phyloP scores from a whole-genome alignment of 2,329 filamentous ascomycete genomes.

The Colletotrichum simmondsii region DNA sequence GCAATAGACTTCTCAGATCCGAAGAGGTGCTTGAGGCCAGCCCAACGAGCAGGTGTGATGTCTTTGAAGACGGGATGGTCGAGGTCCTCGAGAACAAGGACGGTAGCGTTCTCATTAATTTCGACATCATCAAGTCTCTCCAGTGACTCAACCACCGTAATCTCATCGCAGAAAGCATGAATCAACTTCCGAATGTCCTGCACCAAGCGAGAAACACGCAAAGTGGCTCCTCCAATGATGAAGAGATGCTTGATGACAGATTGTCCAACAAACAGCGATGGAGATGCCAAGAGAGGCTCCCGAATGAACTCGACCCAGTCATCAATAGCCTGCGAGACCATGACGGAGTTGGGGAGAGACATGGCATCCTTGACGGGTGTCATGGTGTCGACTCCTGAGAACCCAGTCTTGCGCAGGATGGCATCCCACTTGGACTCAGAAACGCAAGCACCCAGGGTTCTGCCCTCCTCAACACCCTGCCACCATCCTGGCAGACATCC shows the following conservation, averaged over 20 bases:
- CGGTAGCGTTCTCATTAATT: not conserved
- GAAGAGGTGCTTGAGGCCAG: not conserved
- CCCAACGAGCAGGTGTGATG: constrained; percentile 43
- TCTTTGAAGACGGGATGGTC: constrained; percentile 42
- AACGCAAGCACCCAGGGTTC: not conserved
- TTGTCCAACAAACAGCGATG: not conserved
- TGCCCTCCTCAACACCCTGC: constrained; percentile 20
- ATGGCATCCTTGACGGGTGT: not conserved
- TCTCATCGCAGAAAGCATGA: not conserved
- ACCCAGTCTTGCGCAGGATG: constrained; percentile 13
- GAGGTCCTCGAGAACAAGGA: constrained; percentile 8
- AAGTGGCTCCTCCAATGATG: not conserved
- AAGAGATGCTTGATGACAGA: constrained; percentile 6
- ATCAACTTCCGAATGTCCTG: not conserved
- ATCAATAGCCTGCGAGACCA: constrained; percentile 5
- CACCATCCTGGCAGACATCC: constrained; percentile 44
- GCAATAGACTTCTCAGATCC: not conserved
- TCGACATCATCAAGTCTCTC: not conserved
- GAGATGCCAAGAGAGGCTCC: not conserved
- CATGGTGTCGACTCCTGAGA: constrained; percentile 31
- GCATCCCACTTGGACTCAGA: constrained; percentile 11
- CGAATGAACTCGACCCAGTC: constrained; percentile 2
- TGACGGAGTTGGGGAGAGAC: constrained; percentile 2
- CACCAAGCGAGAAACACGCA: not conserved
- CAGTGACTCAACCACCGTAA: not conserved